A percentile compares a stretch with the other conserved stretches of the same genome.
These are phyloP conservation scores for Thamnidium elegans DNA, from an alignment of 192 early-diverging fungal species.

Conservation along the genomic window DNA sequence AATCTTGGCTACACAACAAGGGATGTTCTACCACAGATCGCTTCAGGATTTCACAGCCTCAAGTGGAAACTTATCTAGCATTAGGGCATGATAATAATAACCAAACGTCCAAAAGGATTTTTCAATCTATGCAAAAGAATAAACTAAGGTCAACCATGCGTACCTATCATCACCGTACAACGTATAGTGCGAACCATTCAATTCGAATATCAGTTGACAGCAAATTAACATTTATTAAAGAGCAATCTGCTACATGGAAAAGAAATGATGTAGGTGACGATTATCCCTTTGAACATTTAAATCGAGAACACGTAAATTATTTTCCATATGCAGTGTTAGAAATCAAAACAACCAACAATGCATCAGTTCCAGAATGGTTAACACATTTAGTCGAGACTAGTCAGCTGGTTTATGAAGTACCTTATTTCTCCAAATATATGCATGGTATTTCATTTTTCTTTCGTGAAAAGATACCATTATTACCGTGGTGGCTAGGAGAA, in stretches of 20 bases:
- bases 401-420: background rate
- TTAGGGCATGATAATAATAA: background rate
- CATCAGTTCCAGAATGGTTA: background rate
- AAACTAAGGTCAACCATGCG: background rate
- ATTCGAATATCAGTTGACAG: background rate
- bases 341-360: background rate
- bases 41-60: background rate
- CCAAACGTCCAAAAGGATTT: background rate
- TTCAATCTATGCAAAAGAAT: background rate
- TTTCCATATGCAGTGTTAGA: conserved; percentile 1
- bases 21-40: background rate
- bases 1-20: background rate
- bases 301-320: background rate
- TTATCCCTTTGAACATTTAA: background rate
- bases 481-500: conserved; percentile 9
- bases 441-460: conserved; percentile 1
- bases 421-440: conserved; percentile 1
- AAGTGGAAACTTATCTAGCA: background rate
- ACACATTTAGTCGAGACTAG: background rate
- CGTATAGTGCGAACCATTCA: background rate
- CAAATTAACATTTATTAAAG: background rate
- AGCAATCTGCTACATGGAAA: background rate
- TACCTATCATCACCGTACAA: background rate
- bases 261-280: background rate
- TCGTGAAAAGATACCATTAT: background rate